Evolutionary conservation across 1,284 basidiomycete genomes (phyloP).

Genomic region (Chondrostereum purpureum): DNA sequence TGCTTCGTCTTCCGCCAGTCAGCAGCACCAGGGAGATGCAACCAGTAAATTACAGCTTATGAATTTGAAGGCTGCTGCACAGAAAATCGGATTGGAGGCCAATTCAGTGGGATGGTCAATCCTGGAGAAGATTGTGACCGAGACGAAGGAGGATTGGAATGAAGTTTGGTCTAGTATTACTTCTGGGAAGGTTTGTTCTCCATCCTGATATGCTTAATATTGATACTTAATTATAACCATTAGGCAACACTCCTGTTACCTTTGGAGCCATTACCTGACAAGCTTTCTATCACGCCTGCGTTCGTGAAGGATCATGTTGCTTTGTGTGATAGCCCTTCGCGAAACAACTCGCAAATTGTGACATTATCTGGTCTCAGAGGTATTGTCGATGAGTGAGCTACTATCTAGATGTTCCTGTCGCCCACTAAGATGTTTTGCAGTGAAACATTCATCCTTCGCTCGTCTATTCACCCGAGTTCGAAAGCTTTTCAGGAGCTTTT

Average conservation of each 20-base stretch:
- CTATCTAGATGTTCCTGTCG: slow-evolving; percentile 8
- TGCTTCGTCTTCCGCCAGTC: slow-evolving; percentile 21
- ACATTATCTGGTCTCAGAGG: slow-evolving; percentile 81
- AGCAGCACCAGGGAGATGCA: slow-evolving; percentile 46
- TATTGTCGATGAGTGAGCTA: slow-evolving; percentile 47
- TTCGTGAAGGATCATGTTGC: slow-evolving; percentile 76
- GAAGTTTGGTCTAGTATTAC: slow-evolving; percentile 67
- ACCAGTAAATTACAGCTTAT: slow-evolving; percentile 70
- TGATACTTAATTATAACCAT: slow-evolving; percentile 7
- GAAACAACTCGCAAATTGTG: slow-evolving; percentile 47
- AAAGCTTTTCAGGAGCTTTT: slow-evolving; percentile 57
- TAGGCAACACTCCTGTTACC: slow-evolving; percentile 80
- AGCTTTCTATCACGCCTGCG: slow-evolving; percentile 53
- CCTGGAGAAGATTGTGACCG: slow-evolving; percentile 69
- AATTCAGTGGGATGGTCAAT: slow-evolving; percentile 78
- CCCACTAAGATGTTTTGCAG: slow-evolving; percentile 28
- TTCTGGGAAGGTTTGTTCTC: slow-evolving; percentile 53
- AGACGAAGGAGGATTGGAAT: slow-evolving; percentile 61
- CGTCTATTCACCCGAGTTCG: slow-evolving; percentile 57
- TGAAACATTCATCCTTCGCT: slow-evolving; percentile 54
- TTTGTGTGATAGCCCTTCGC: slow-evolving; percentile 46
- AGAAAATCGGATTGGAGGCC: slow-evolving; percentile 65
- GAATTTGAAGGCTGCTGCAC: slow-evolving; percentile 75
- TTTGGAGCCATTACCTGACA: slow-evolving; percentile 45
- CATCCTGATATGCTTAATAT: background rate